These are phyloP conservation scores for Colletotrichum viniferum DNA, from an alignment of 2,329 filamentous ascomycete genomes.

Conservation along the genomic window DNA sequence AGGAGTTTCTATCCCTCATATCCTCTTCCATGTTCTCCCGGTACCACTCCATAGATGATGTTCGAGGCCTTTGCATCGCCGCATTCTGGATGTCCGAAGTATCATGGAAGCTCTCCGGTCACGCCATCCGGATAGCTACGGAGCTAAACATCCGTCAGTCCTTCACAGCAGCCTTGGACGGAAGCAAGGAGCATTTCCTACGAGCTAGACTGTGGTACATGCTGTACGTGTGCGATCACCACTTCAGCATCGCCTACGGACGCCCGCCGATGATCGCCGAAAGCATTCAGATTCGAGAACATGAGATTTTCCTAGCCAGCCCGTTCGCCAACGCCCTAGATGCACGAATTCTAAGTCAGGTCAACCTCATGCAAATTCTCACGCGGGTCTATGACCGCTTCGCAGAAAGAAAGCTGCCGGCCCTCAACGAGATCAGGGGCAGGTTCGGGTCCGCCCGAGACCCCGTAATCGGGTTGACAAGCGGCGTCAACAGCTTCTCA, in stretches of 20 bases:
- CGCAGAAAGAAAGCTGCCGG: slow-evolving; percentile 4
- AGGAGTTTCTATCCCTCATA: slow-evolving; percentile 61
- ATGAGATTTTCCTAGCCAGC: slow-evolving; percentile 29
- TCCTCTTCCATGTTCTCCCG: slow-evolving; percentile 62
- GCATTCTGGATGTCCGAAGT: slow-evolving; percentile 68
- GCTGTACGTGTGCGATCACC: slow-evolving; percentile 35
- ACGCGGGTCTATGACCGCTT: slow-evolving; percentile 25
- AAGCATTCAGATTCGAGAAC: slow-evolving; percentile 25
- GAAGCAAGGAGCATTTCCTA: slow-evolving; percentile 53
- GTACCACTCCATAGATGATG: slow-evolving; percentile 60
- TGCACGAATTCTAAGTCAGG: slow-evolving; percentile 24
- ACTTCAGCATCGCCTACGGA: slow-evolving; percentile 36
- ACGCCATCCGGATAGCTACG: slow-evolving; percentile 61
- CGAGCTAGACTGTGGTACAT: slow-evolving; percentile 63
- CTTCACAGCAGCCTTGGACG: slow-evolving; percentile 51
- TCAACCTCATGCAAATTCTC: slow-evolving; percentile 23
- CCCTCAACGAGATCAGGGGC: not conserved
- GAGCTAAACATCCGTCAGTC: slow-evolving; percentile 60
- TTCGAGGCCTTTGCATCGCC: slow-evolving; percentile 64
- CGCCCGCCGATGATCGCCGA: slow-evolving; percentile 32
- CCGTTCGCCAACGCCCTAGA: slow-evolving; percentile 26
- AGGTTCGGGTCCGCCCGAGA: not conserved
- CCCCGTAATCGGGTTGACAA: not conserved
- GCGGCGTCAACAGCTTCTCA: not conserved
- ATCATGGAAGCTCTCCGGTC: slow-evolving; percentile 65